Conservation (phyloP, 2,329 filamentous ascomycete genomes). For the Trichoderma guizhouense region DNA sequence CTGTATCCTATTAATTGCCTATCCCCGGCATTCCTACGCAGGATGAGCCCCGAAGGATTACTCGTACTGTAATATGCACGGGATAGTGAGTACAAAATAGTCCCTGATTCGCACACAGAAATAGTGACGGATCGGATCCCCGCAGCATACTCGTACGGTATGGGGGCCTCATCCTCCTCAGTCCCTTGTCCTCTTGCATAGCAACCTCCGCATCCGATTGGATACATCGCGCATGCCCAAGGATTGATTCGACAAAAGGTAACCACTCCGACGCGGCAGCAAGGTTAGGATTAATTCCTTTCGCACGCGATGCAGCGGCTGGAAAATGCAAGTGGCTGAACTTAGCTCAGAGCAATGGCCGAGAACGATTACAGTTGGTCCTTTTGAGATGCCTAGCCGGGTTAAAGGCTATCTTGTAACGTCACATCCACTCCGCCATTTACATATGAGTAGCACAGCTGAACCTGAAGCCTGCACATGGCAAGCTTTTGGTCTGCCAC, state of each 20-base stretch:
- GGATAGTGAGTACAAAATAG: background rate
- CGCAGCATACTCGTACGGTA: background rate
- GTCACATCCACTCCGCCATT: slow-evolving; percentile 17
- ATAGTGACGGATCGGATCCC: background rate
- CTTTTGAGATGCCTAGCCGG: slow-evolving; percentile 12
- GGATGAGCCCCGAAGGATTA: background rate
- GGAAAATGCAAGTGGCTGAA: slow-evolving; percentile 4
- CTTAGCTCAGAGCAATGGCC: background rate
- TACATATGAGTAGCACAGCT: background rate
- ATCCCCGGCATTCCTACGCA: background rate
- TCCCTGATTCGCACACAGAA: background rate
- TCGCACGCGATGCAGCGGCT: background rate
- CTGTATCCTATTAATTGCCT: background rate
- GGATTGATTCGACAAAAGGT: background rate
- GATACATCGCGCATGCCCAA: background rate
- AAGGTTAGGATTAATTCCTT: background rate
- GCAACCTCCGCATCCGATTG: background rate
- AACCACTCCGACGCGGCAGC: background rate
- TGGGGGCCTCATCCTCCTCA: background rate
- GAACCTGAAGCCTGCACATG: background rate
- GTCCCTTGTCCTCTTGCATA: background rate
- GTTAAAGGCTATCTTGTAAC: slow-evolving; percentile 17
- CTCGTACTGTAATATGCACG: background rate
- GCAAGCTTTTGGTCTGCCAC: background rate
- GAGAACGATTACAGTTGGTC: slow-evolving; percentile 6